A percentile compares a stretch with the other conserved stretches of the same genome.
Evolutionary conservation across 352 stramenopile species (phyloP).

Genomic region (Globisporangium iwayamae): DNA sequence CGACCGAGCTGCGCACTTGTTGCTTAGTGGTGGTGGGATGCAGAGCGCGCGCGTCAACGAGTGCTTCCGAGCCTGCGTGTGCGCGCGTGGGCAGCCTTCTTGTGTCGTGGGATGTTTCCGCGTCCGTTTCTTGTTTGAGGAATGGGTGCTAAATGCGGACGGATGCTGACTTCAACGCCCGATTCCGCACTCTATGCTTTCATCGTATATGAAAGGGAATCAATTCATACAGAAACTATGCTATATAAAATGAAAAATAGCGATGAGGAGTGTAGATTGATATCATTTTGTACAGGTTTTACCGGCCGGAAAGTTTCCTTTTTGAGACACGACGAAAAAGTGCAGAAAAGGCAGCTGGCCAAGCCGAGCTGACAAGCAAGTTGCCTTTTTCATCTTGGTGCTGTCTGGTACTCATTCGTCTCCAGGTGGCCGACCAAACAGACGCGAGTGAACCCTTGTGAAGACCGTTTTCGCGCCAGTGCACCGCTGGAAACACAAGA

Average conservation of each 20-base stretch:
- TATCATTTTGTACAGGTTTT: not conserved
- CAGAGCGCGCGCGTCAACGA: not conserved
- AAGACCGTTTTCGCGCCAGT: no score
- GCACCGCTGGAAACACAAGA: no score
- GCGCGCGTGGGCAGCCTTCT: not conserved
- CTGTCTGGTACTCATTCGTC: no score
- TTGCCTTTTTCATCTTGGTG: no score
- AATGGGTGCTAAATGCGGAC: slow-evolving; percentile 5
- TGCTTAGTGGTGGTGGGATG: not conserved
- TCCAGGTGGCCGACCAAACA: no score
- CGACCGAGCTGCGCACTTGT: not conserved
- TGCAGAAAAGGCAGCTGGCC: slow-evolving; percentile 8
- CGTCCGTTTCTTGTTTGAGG: slow-evolving; percentile 9
- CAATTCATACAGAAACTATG: not conserved
- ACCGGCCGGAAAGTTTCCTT: not conserved
- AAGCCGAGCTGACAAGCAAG: no score
- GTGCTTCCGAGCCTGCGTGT: not conserved
- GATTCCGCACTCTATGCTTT: not conserved
- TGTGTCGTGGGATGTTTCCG: not conserved
- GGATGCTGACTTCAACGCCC: slow-evolving; percentile 4
- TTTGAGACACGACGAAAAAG: slow-evolving; percentile 1
- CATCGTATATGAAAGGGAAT: not conserved
- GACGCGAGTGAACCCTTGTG: no score
- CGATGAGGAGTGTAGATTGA: not conserved
- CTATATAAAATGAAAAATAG: not conserved